Percentiles rank a stretch among this genome's conserved stretches.
Evolutionary conservation across 106 monocot species (phyloP).

Genomic region (Phalaenopsis equestris): DNA sequence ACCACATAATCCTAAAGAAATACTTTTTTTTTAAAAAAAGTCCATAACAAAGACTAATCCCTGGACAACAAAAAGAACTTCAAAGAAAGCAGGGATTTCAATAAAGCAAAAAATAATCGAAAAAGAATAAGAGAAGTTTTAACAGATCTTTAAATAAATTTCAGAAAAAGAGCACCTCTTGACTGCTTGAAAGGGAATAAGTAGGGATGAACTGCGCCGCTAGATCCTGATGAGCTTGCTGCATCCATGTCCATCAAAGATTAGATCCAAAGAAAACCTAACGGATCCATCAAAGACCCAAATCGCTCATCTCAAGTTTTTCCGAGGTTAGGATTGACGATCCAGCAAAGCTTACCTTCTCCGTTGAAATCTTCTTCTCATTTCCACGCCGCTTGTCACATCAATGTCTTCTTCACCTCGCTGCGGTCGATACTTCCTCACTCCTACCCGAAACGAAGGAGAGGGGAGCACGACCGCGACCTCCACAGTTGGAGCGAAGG

Average conservation of each 20-base stretch:
- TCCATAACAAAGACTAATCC: not conserved
- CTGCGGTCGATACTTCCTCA: no score
- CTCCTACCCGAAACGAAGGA: no score
- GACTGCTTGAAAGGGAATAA: slow-evolving; percentile 8
- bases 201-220: slow-evolving; percentile 14
- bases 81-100: not conserved
- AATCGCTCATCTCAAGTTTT: not conserved
- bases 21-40: not conserved
- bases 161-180: slow-evolving; percentile 7
- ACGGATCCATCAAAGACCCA: not conserved
- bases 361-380: no score
- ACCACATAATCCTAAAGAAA: not conserved
- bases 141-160: not conserved
- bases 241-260: slow-evolving; percentile 43
- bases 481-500: no score
- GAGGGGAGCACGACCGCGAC: no score
- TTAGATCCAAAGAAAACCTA: not conserved
- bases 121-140: not conserved
- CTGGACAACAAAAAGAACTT: not conserved
- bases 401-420: no score
- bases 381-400: no score
- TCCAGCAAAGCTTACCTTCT: no score
- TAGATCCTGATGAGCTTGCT: slow-evolving; percentile 21
- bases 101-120: not conserved
- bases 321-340: no score